Evolutionary conservation across 768 basidiomycete genomes (phyloP).

Genomic region (Lactarius vividus): DNA sequence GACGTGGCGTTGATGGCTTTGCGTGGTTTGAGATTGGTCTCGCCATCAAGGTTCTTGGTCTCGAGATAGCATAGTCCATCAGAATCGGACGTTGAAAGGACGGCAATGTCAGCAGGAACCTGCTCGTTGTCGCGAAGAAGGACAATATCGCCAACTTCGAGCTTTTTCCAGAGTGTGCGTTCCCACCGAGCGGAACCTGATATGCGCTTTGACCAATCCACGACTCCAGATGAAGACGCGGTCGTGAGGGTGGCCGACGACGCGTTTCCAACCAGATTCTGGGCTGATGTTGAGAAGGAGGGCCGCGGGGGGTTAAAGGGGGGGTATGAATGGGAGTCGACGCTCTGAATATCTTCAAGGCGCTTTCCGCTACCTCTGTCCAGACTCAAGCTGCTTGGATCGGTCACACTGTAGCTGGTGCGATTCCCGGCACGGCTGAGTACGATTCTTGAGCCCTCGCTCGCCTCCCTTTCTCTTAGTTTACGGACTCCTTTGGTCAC

Average conservation of each 20-base stretch:
- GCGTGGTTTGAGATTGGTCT: conserved; percentile 93
- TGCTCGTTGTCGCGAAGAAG: conserved; percentile 91
- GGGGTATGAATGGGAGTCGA: conserved; percentile 32
- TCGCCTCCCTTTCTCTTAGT: conserved; percentile 76
- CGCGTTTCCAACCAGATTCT: conserved; percentile 5
- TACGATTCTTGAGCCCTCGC: conserved; percentile 60
- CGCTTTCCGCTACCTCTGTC: conserved; percentile 21
- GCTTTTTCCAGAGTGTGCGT: conserved; percentile 96
- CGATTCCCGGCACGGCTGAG: conserved; percentile 45
- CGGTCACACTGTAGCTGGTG: conserved; percentile 27
- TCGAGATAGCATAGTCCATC: conserved; percentile 94
- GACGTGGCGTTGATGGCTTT: conserved; percentile 74
- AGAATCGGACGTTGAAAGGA: conserved; percentile 87
- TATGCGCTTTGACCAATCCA: conserved; percentile 73
- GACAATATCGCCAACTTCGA: conserved; percentile 96
- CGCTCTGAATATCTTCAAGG: conserved; percentile 38
- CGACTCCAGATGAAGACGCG: conserved; percentile 50
- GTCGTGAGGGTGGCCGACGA: conserved; percentile 19
- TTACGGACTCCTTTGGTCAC: conserved; percentile 84
- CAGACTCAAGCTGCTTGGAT: conserved; percentile 34
- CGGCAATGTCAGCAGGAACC: conserved; percentile 93
- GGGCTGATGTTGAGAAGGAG: conserved; percentile 19
- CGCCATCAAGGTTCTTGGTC: conserved; percentile 97
- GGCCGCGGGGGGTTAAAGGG: conserved; percentile 24
- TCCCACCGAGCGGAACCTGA: conserved; percentile 85